phyloP scores from a whole-genome alignment of 768 basidiomycete genomes.

The Astraeus odoratus region DNA sequence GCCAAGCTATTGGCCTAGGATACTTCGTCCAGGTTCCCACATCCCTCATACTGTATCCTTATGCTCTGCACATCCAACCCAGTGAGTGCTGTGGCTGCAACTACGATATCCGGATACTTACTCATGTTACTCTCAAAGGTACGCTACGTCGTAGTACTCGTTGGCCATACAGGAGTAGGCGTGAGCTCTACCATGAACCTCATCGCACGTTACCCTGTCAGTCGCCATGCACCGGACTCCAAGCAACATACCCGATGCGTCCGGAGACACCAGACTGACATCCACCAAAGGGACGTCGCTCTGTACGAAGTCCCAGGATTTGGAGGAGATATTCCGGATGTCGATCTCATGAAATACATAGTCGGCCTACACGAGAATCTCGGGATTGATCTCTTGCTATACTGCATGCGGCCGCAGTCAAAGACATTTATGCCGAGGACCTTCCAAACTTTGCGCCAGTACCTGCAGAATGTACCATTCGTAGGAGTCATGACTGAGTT shows the following conservation, averaged over 20 bases:
- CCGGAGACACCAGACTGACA: not conserved
- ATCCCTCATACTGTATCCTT: too few relatives aligned
- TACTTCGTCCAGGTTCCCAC: too few relatives aligned
- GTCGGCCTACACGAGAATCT: slow-evolving; percentile 8
- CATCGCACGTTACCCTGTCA: slow-evolving; percentile 16
- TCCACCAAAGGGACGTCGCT: slow-evolving; percentile 1
- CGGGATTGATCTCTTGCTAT: slow-evolving; percentile 19
- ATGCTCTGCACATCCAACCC: too few relatives aligned
- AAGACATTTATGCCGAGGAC: not conserved
- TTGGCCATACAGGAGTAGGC: slow-evolving; percentile 23
- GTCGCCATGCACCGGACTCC: slow-evolving; percentile 11
- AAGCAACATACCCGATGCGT: not conserved
- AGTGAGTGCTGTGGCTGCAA: too few relatives aligned
- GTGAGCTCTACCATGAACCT: slow-evolving; percentile 25
- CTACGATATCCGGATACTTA: not conserved
- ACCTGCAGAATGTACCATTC: slow-evolving; percentile 22
- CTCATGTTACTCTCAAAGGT: not conserved
- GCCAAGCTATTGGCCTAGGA: too few relatives aligned
- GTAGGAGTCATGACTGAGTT: slow-evolving; percentile 30
- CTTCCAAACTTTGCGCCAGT: not conserved
- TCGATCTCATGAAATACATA: slow-evolving; percentile 11
- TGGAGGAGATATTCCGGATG: slow-evolving; percentile 4
- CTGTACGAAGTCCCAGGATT: slow-evolving; percentile 22
- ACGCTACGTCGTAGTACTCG: slow-evolving; percentile 22
- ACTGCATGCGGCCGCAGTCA: slow-evolving; percentile 14